A percentile compares a stretch with the other conserved stretches of the same genome.
Conservation (phyloP, 805 yeast species). For the Deakozyma indianensis region DNA sequence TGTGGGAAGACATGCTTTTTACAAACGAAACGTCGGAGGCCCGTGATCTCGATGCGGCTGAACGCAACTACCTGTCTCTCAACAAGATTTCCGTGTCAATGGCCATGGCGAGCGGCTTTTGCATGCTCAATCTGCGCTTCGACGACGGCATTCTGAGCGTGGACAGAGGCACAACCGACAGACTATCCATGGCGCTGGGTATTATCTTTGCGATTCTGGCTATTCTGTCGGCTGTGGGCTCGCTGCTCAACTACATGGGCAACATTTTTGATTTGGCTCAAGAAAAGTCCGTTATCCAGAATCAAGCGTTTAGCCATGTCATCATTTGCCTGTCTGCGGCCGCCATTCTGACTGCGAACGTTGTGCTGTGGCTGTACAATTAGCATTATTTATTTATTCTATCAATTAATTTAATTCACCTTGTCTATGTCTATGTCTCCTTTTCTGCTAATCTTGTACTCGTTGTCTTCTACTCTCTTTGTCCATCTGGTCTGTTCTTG, state of each 20-base stretch:
- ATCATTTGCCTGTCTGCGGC: slow-evolving; percentile 8
- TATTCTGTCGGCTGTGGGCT: slow-evolving; percentile 8
- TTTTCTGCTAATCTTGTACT: too few relatives aligned
- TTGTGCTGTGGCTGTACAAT: slow-evolving; percentile 5
- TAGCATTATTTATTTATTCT: too few relatives aligned
- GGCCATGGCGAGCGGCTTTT: slow-evolving; percentile 15
- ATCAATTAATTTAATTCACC: too few relatives aligned
- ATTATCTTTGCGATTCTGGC: slow-evolving; percentile 11
- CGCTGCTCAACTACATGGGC: slow-evolving; percentile 14
- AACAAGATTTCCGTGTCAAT: slow-evolving; percentile 12
- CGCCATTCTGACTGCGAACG: slow-evolving; percentile 10
- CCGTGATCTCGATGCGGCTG: slow-evolving; percentile 19
- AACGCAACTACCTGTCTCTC: slow-evolving; percentile 17
- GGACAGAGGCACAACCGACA: background rate
- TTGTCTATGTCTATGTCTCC: too few relatives aligned
- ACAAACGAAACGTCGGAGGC: slow-evolving; percentile 19
- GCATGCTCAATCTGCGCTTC: slow-evolving; percentile 9
- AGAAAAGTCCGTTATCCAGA: slow-evolving; percentile 11
- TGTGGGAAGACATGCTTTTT: slow-evolving; percentile 9
- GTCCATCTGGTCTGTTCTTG: too few relatives aligned
- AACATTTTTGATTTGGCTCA: slow-evolving; percentile 9
- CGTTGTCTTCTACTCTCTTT: too few relatives aligned
- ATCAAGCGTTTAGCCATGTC: slow-evolving; percentile 5
- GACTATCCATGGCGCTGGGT: slow-evolving; percentile 6
- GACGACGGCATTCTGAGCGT: slow-evolving; percentile 4